These are phyloP conservation scores for Starmerella potacharoeniae DNA, from an alignment of 805 yeast genomes.

Conservation along the genomic window DNA sequence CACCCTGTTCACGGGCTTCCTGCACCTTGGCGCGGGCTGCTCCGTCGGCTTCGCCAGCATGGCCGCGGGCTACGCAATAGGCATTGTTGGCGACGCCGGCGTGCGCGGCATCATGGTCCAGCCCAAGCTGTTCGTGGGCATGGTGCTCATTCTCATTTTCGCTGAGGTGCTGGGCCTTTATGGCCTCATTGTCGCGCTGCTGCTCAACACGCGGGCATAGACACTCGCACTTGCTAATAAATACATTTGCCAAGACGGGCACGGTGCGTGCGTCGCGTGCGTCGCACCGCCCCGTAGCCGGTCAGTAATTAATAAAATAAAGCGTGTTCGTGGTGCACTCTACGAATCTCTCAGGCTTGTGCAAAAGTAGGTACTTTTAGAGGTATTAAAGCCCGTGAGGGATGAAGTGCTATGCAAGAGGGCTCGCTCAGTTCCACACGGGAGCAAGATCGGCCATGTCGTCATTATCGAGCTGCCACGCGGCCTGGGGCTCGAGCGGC, in stretches of 20 bases:
- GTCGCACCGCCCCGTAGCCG: too few relatives aligned
- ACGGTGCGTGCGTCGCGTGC: too few relatives aligned
- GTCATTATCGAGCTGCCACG: neutral
- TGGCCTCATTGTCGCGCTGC: constrained; percentile 91
- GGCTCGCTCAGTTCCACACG: neutral
- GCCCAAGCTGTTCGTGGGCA: constrained; percentile 79
- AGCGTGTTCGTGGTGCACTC: too few relatives aligned
- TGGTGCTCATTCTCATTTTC: constrained; percentile 76
- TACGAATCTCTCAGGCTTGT: too few relatives aligned
- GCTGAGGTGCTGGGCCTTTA: constrained; percentile 84
- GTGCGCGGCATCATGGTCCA: constrained; percentile 81
- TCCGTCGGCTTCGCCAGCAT: constrained; percentile 94
- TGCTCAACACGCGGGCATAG: constrained; percentile 55
- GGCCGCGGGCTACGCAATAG: constrained; percentile 94
- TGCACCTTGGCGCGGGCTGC: constrained; percentile 94
- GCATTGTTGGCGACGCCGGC: constrained; percentile 89
- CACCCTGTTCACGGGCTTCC: constrained; percentile 88
- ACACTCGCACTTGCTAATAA: neutral
- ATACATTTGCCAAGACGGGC: neutral
- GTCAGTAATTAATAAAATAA: too few relatives aligned
- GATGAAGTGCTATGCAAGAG: too few relatives aligned
- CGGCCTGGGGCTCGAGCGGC: neutral
- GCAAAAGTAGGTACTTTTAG: too few relatives aligned
- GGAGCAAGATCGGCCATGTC: constrained; percentile 10
- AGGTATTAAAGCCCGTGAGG: too few relatives aligned